These are phyloP conservation scores for Chenopodium quinoa DNA, from an alignment of 148 eudicot species.

Conservation along the genomic window DNA sequence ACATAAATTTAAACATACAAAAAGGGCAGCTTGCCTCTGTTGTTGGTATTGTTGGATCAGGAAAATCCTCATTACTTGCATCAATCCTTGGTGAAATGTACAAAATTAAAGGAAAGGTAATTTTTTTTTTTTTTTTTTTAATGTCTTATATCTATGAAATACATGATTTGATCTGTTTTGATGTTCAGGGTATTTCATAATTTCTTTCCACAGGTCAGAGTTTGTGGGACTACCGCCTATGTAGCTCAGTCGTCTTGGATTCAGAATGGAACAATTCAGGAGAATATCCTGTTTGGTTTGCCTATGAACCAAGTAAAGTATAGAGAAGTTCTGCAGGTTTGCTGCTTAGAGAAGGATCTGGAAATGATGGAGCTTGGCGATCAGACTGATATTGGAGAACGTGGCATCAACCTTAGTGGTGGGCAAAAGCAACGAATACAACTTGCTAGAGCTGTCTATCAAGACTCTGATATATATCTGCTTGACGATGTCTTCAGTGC, in stretches of 20 bases:
- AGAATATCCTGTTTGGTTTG: constrained; percentile 79
- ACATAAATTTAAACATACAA: constrained; percentile 51
- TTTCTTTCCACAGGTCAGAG: constrained; percentile 47
- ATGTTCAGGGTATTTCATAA: not conserved
- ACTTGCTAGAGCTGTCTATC: constrained; percentile 95
- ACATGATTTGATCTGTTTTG: not conserved
- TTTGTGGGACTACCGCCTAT: constrained; percentile 92
- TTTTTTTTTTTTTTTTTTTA: not conserved
- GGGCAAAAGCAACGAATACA: constrained; percentile 97
- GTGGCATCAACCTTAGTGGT: constrained; percentile 94
- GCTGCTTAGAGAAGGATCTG: constrained; percentile 80
- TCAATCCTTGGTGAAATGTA: constrained; percentile 94
- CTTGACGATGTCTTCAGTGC: constrained; percentile 97
- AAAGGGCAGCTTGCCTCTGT: constrained; percentile 85
- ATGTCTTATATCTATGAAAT: not conserved
- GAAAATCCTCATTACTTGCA: constrained; percentile 83
- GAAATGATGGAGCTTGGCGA: constrained; percentile 98
- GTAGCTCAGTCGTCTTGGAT: constrained; percentile 98
- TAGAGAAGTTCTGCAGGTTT: constrained; percentile 61
- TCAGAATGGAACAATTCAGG: constrained; percentile 84
- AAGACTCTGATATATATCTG: constrained; percentile 90
- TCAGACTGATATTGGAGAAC: constrained; percentile 98
- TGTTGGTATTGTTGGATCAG: constrained; percentile 94
- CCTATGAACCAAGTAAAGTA: constrained; percentile 70
- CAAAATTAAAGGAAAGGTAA: constrained; percentile 75